Conservation (phyloP, 1,284 basidiomycete species). For the Fistulinella staudtii region DNA sequence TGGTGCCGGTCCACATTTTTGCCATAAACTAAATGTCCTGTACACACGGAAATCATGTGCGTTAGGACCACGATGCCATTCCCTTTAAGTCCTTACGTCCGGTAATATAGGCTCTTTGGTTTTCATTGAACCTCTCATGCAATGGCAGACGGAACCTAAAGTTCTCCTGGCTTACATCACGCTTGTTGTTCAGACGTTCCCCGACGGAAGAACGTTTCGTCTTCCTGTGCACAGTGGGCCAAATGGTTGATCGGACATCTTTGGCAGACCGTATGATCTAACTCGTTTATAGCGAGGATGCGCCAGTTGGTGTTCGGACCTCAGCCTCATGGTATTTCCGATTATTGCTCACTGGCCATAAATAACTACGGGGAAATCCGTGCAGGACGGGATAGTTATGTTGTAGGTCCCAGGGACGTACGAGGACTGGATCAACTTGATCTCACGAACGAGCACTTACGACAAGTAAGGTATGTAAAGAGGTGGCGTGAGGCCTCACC, state of each 20-base stretch:
- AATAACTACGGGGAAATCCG: not conserved
- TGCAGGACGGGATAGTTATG: not conserved
- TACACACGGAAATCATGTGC: slow-evolving; percentile 1
- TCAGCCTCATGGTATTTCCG: not conserved
- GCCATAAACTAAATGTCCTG: slow-evolving; percentile 8
- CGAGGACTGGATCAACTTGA: slow-evolving; percentile 4
- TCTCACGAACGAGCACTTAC: slow-evolving; percentile 10
- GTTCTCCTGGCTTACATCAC: slow-evolving; percentile 14
- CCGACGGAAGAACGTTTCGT: not conserved
- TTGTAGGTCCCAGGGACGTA: slow-evolving; percentile 23
- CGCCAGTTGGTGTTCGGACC: not conserved
- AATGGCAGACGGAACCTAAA: slow-evolving; percentile 8
- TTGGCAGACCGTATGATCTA: slow-evolving; percentile 1
- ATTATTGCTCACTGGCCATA: no score
- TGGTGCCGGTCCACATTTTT: slow-evolving; percentile 7
- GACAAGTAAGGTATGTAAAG: slow-evolving; percentile 1
- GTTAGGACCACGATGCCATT: slow-evolving; percentile 3
- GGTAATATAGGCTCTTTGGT: slow-evolving; percentile 18
- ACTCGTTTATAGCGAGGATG: slow-evolving; percentile 1
- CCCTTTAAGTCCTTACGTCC: slow-evolving; percentile 15
- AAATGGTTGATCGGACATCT: not conserved
- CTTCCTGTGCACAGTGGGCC: not conserved
- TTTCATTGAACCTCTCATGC: slow-evolving; percentile 3
- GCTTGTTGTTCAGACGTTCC: slow-evolving; percentile 1
- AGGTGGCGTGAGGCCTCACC: slow-evolving; percentile 15